These are phyloP conservation scores for Xylaria sp. DNA, from an alignment of 2,329 filamentous ascomycete genomes.

Conservation along the genomic window DNA sequence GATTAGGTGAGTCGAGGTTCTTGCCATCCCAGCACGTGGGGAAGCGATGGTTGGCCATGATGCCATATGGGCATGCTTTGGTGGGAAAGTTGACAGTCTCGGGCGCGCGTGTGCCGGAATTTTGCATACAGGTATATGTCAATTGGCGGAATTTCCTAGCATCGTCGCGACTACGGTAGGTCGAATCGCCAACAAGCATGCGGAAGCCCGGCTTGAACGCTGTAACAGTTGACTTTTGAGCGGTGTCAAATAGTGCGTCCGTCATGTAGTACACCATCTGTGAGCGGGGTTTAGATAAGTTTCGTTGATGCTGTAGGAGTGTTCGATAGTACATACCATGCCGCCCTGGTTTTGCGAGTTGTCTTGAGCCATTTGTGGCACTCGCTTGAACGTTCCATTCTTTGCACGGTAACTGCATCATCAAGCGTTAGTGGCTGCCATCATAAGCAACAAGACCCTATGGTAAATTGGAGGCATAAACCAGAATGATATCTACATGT, in stretches of 20 bases:
- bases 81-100: conserved; percentile 48
- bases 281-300: conserved; percentile 9
- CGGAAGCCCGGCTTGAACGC: conserved; percentile 56
- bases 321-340: conserved; percentile 41
- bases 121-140: conserved; percentile 48
- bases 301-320: background rate
- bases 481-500: too few species aligned
- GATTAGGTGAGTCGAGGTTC: conserved; percentile 43
- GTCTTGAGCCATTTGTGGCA: conserved; percentile 46
- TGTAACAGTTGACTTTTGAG: conserved; percentile 46
- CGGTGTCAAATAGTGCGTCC: conserved; percentile 46
- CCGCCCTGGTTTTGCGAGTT: conserved; percentile 50
- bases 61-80: conserved; percentile 48
- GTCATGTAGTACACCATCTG: conserved; percentile 54
- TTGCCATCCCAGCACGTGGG: conserved; percentile 44
- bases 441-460: too few species aligned
- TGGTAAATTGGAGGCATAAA: background rate
- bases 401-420: conserved; percentile 42
- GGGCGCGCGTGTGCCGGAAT: conserved; percentile 45
- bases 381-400: conserved; percentile 50
- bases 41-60: conserved; percentile 49
- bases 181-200: conserved; percentile 52
- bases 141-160: conserved; percentile 47
- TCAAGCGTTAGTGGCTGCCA: background rate
- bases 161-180: conserved; percentile 42